A percentile compares a stretch with the other conserved stretches of the same genome.
Evolutionary conservation across 345 rosid genomes (phyloP).

Genomic region (sweet orange (Citrus sinensis)): DNA sequence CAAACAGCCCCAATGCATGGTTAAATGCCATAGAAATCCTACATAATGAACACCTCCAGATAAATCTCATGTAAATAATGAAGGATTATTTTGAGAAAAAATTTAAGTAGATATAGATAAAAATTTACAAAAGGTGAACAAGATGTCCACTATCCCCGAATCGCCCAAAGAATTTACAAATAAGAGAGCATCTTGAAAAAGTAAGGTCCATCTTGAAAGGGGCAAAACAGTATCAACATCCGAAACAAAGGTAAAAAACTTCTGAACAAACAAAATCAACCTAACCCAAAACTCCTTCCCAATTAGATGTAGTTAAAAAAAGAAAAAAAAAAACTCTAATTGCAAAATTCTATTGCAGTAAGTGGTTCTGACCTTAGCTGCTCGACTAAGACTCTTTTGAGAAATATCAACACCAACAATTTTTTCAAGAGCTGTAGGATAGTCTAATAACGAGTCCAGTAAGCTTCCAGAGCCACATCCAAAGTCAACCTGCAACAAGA

Average conservation of each 20-base stretch:
- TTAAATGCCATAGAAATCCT: not conserved
- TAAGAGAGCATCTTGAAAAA: too few species aligned
- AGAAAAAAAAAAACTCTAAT: not conserved
- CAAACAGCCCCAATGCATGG: not conserved
- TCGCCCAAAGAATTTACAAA: too few species aligned
- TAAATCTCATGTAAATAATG: not conserved
- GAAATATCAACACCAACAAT: constrained; percentile 87
- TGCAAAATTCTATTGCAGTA: not conserved
- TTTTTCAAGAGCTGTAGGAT: constrained; percentile 63
- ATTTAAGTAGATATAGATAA: too few species aligned
- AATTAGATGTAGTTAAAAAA: not conserved
- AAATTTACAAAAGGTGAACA: too few species aligned
- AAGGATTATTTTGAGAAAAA: too few species aligned
- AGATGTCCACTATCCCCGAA: too few species aligned
- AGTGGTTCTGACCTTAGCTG: constrained; percentile 68
- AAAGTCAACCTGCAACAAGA: constrained; percentile 65
- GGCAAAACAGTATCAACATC: too few species aligned
- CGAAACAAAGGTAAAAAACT: too few species aligned
- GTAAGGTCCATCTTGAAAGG: too few species aligned
- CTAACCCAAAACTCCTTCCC: too few species aligned
- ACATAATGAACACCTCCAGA: not conserved
- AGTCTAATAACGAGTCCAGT: constrained; percentile 72
- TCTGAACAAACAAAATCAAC: too few species aligned
- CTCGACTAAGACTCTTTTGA: constrained; percentile 70
- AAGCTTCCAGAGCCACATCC: constrained; percentile 97